Base-by-base conservation (phyloP, 768 basidiomycete genomes). In the Pleurotus platypus region DNA sequence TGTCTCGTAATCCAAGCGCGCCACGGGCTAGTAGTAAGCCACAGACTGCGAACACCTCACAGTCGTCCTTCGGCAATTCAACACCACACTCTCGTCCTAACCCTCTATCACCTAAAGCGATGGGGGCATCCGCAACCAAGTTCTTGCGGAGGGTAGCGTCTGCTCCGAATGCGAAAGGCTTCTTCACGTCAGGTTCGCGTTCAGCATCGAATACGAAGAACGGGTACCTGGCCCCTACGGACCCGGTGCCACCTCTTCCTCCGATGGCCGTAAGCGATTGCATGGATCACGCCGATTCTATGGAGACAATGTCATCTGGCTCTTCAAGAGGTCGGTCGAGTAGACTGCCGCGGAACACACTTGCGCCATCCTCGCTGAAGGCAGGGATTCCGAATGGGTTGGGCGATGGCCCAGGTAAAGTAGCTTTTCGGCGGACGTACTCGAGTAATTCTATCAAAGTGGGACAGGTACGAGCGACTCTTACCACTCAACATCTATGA, bases 381-480 rank as follows among this genome's bases (percentile, higher is more conserved):
- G 71, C 77, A 55, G 75, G 79, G 51, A 70, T 81, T 22, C 73
- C 72, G 55, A 82, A 77, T 56, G 76, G 80, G 39, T 67, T 65
- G 20, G 61, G 67, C 56, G 81, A 78, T 20, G 78, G 78, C 6
- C 84, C 85, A 18, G 80, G 81, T 57, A 84, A 84, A 70, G 73
- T 82, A 60, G 82, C 91, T 26, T 98, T 98, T 71, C 83, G 92
- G 57, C 77, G 97, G 66, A 98, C 97, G 46, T 99, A 99, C 73
- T 96, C 93, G 40, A 94, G 92, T 67, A 96, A 97, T 71, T 96
- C 94, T 16, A 98, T 99, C 76, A 97, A 97, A 76, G 85, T 94
- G 63, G 81, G 86, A 66, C 83, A 89, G 74, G 94, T 93, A 71
- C 69, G 84, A 73, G 20, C 15, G 49, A 24, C 37, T 12, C 40